Conservation (phyloP, 495 filamentous ascomycete species). For the Penicillium bovifimosum region DNA sequence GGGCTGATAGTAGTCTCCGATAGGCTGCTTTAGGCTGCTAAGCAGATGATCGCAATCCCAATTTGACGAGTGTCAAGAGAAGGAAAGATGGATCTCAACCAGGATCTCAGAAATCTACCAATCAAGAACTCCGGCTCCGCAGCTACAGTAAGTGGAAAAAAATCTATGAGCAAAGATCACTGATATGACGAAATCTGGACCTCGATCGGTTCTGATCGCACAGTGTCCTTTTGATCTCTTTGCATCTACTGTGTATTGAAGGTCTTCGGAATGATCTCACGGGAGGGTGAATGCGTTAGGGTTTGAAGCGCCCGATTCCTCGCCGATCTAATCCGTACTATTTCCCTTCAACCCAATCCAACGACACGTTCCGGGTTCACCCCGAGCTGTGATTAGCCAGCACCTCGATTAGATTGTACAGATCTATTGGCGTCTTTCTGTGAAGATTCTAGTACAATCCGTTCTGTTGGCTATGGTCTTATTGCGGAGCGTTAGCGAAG, state of each 20-base stretch:
- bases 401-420: not conserved
- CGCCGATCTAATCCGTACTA: not conserved
- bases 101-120: not conserved
- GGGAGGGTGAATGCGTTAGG: not conserved
- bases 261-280: not conserved
- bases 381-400: not conserved
- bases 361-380: not conserved
- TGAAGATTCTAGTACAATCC: too few relatives aligned
- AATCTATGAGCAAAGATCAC: not conserved
- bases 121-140: not conserved
- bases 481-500: too few relatives aligned
- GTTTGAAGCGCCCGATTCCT: not conserved
- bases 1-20: not conserved
- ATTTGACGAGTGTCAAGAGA: not conserved
- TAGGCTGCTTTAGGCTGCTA: not conserved
- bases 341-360: not conserved
- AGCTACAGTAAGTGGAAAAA: too few relatives aligned
- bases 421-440: too few relatives aligned
- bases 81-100: not conserved
- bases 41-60: slow-evolving; percentile 1
- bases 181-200: not conserved
- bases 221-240: not conserved
- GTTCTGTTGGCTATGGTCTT: too few relatives aligned
- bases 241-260: not conserved
- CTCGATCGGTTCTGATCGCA: not conserved